These are phyloP conservation scores for Alternaria incomplexa DNA, from an alignment of 2,329 filamentous ascomycete species.

Conservation along the genomic window DNA sequence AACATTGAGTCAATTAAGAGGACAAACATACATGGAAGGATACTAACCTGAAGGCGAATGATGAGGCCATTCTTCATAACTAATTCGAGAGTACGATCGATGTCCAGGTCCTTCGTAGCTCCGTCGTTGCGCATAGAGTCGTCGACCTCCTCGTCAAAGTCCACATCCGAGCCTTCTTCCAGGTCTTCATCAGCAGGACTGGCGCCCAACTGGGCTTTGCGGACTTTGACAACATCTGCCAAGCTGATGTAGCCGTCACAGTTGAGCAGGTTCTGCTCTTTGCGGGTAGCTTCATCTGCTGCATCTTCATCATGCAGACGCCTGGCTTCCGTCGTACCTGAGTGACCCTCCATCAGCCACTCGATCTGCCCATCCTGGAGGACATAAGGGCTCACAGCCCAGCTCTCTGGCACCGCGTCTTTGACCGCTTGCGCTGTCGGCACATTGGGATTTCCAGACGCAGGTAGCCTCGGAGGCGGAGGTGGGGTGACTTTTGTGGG, in stretches of 20 bases:
- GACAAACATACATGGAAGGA: too few species aligned
- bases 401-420: slow-evolving; percentile 65
- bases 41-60: too few species aligned
- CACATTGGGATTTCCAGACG: slow-evolving; percentile 52
- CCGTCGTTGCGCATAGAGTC: slow-evolving; percentile 61
- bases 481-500: slow-evolving; percentile 65
- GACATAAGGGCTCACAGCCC: slow-evolving; percentile 67
- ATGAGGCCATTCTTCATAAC: slow-evolving; percentile 66
- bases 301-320: slow-evolving; percentile 64
- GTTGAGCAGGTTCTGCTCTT: slow-evolving; percentile 62
- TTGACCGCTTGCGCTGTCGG: slow-evolving; percentile 62
- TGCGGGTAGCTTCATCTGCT: slow-evolving; percentile 64
- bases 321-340: slow-evolving; percentile 52
- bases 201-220: slow-evolving; percentile 60
- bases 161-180: slow-evolving; percentile 60
- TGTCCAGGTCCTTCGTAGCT: slow-evolving; percentile 59
- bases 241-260: slow-evolving; percentile 71
- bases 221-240: slow-evolving; percentile 62
- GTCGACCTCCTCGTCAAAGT: slow-evolving; percentile 58
- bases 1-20: background rate
- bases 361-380: slow-evolving; percentile 59
- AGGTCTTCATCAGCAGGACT: slow-evolving; percentile 60
- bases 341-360: slow-evolving; percentile 59
- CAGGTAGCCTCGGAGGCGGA: slow-evolving; percentile 61
- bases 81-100: slow-evolving; percentile 67